Evolutionary conservation across 2,329 filamentous ascomycete species (phyloP).

Genomic region (Colletotrichum sp.): DNA sequence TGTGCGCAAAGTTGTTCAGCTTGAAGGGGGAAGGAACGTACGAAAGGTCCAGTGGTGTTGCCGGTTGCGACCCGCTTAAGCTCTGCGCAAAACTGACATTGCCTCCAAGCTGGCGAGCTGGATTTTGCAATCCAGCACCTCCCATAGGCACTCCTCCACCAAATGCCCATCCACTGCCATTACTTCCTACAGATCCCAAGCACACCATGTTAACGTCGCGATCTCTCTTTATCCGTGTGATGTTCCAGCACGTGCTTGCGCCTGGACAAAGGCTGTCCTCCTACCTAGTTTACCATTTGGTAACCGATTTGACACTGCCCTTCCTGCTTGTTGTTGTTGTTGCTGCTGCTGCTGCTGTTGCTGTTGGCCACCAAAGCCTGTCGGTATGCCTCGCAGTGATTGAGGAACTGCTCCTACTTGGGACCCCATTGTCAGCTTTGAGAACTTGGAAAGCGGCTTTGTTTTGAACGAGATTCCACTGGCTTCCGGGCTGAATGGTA

Average conservation of each 20-base stretch:
- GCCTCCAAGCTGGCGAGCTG: slow-evolving; percentile 58
- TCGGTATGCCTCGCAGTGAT: slow-evolving; percentile 65
- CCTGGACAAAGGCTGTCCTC: not conserved
- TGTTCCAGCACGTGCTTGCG: not conserved
- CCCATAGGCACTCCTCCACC: slow-evolving; percentile 67
- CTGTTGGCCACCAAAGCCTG: slow-evolving; percentile 63
- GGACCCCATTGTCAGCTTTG: slow-evolving; percentile 35
- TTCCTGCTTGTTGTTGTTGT: slow-evolving; percentile 48
- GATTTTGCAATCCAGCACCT: slow-evolving; percentile 56
- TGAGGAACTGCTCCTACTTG: slow-evolving; percentile 63
- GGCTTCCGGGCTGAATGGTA: not conserved
- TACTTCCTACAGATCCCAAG: slow-evolving; percentile 45
- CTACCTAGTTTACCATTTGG: slow-evolving; percentile 71
- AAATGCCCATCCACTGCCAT: slow-evolving; percentile 65
- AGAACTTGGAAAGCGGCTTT: not conserved
- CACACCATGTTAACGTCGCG: slow-evolving; percentile 25
- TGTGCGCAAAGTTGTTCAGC: not conserved
- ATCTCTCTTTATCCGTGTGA: not conserved
- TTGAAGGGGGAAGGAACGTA: slow-evolving; percentile 48
- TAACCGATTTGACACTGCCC: slow-evolving; percentile 63
- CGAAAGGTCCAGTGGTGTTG: slow-evolving; percentile 68
- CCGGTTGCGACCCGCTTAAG: slow-evolving; percentile 65
- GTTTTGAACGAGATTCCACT: not conserved
- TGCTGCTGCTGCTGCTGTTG: slow-evolving; percentile 57
- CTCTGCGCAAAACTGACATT: slow-evolving; percentile 72